Percentiles rank a stretch among this genome's conserved stretches.
These are phyloP conservation scores for Aschersonia sp. DNA, from an alignment of 2,329 filamentous ascomycete genomes.

Conservation along the genomic window DNA sequence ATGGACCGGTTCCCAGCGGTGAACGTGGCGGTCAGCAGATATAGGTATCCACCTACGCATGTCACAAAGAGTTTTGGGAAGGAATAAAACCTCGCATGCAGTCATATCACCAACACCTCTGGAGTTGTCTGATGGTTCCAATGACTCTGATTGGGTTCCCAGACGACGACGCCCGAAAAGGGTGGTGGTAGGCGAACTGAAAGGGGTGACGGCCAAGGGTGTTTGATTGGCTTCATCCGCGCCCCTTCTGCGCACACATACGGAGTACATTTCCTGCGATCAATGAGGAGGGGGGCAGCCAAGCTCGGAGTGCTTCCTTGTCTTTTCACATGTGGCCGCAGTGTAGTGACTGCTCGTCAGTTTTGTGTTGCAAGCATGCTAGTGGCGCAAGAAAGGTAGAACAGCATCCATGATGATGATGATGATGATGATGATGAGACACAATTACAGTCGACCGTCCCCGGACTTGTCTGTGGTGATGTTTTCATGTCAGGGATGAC, in stretches of 20 bases:
- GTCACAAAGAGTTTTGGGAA: background rate
- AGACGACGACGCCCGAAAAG: background rate
- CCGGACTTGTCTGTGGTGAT: no score
- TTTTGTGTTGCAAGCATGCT: background rate
- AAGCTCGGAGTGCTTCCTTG: no score
- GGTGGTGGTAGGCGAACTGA: background rate
- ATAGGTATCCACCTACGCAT: background rate
- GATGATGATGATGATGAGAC: no score
- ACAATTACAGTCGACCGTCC: no score
- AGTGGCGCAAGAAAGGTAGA: no score
- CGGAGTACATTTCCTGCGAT: no score
- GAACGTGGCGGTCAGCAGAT: constrained; percentile 1
- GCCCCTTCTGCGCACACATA: background rate
- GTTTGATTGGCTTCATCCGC: background rate
- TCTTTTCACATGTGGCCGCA: no score
- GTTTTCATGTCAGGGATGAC: no score
- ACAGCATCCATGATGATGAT: no score
- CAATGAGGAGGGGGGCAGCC: no score
- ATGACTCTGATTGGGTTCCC: no score
- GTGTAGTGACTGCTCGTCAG: background rate
- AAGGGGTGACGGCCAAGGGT: background rate
- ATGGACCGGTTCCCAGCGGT: background rate
- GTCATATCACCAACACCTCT: background rate
- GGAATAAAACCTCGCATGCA: background rate
- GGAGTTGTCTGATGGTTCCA: background rate